phyloP scores from a whole-genome alignment of 148 eudicot species.

The Polygonum maritimum region DNA sequence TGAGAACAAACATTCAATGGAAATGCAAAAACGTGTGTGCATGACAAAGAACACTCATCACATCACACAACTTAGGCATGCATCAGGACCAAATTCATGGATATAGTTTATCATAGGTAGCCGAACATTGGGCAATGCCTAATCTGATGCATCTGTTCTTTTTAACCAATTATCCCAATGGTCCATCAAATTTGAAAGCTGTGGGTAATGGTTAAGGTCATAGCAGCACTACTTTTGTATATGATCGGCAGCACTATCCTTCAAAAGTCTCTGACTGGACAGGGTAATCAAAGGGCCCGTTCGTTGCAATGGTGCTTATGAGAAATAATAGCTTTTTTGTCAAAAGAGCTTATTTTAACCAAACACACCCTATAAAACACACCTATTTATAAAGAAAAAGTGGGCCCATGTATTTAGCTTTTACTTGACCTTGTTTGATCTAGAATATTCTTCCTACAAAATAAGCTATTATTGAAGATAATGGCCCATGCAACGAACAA shows the following conservation, averaged over 20 bases:
- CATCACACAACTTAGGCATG: neutral
- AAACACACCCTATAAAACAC: too few relatives aligned
- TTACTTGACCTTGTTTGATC: too few relatives aligned
- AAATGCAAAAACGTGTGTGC: neutral
- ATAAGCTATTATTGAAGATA: too few relatives aligned
- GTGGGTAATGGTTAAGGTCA: neutral
- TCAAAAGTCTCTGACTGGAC: neutral
- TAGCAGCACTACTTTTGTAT: neutral
- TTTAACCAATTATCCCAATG: neutral
- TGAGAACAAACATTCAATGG: neutral
- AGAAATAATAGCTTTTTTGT: too few relatives aligned
- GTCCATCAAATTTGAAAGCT: neutral
- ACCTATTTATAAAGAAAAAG: too few relatives aligned
- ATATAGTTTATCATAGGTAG: neutral
- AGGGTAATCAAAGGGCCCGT: neutral
- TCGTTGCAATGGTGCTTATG: too few relatives aligned
- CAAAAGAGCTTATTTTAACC: too few relatives aligned
- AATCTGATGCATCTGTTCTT: neutral
- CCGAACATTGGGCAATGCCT: neutral
- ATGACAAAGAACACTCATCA: neutral
- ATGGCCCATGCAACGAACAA: too few relatives aligned
- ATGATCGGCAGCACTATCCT: neutral
- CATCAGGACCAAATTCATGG: neutral
- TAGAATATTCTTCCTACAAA: too few relatives aligned
- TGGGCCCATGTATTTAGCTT: too few relatives aligned